phyloP scores from a whole-genome alignment of 495 filamentous ascomycete genomes.

The Rostrohypoxylon terebratum region DNA sequence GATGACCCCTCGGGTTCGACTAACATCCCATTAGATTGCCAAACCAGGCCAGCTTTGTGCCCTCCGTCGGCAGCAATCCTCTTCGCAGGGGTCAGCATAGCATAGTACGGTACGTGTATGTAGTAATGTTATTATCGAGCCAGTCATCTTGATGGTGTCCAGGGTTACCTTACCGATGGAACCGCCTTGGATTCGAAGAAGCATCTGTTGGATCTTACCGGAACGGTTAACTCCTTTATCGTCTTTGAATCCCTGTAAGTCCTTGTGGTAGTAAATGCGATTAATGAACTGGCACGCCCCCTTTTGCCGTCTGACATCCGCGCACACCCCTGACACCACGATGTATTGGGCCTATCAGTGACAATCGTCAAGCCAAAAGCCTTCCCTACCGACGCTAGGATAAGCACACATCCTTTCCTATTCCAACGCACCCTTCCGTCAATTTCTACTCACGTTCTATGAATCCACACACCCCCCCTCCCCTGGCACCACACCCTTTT shows the following conservation, averaged over 20 bases:
- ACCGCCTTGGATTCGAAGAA: slow-evolving; percentile 51
- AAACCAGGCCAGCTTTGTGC: background rate
- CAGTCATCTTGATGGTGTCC: slow-evolving; percentile 40
- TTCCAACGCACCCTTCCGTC: slow-evolving; percentile 41
- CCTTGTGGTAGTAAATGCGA: slow-evolving; percentile 27
- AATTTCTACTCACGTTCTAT: slow-evolving; percentile 42
- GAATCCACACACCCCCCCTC: slow-evolving; percentile 28
- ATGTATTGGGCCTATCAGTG: slow-evolving; percentile 36
- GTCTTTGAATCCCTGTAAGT: slow-evolving; percentile 16
- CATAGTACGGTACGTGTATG: slow-evolving; percentile 31
- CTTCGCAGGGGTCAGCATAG: slow-evolving; percentile 31
- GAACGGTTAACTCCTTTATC: slow-evolving; percentile 41
- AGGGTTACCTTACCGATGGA: slow-evolving; percentile 53
- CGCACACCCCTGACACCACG: slow-evolving; percentile 15
- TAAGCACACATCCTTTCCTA: slow-evolving; percentile 46
- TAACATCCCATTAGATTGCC: slow-evolving; percentile 22
- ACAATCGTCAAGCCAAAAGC: slow-evolving; percentile 34
- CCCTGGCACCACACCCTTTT: slow-evolving; percentile 8
- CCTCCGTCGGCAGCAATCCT: slow-evolving; percentile 37
- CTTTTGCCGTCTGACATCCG: slow-evolving; percentile 32
- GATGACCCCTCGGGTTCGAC: slow-evolving; percentile 38
- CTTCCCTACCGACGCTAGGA: slow-evolving; percentile 40
- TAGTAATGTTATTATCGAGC: slow-evolving; percentile 38
- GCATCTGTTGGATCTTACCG: slow-evolving; percentile 49
- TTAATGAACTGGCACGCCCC: slow-evolving; percentile 42